Evolutionary conservation across 129 eudicot species (phyloP).

Genomic region (Rutidosis leptorrhynchoides): DNA sequence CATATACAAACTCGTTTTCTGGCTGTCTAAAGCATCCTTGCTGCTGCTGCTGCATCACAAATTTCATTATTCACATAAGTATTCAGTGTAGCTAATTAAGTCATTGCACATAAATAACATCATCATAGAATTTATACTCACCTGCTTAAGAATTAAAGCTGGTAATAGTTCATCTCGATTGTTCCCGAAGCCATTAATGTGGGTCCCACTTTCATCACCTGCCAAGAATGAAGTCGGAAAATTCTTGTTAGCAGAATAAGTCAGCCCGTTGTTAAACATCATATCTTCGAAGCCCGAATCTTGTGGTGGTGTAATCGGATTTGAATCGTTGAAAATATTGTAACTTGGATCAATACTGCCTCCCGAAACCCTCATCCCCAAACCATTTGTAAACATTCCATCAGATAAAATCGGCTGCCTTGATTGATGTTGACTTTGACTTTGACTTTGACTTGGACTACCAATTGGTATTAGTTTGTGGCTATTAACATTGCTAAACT

Average conservation of each 20-base stretch:
- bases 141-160: constrained; percentile 63
- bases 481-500: constrained; percentile 25
- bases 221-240: constrained; percentile 3
- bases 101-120: neutral
- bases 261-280: constrained; percentile 15
- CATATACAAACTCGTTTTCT: constrained; percentile 54
- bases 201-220: constrained; percentile 34
- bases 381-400: constrained; percentile 23
- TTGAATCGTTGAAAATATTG: constrained; percentile 33
- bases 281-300: constrained; percentile 51
- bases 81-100: neutral
- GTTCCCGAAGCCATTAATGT: constrained; percentile 38
- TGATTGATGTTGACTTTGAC: constrained; percentile 26
- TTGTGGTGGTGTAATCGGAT: neutral
- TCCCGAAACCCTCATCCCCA: constrained; percentile 2
- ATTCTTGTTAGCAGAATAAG: constrained; percentile 28
- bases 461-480: constrained; percentile 37
- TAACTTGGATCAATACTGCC: constrained; percentile 39
- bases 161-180: constrained; percentile 68
- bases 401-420: constrained; percentile 33
- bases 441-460: constrained; percentile 38
- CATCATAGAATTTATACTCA: too few species aligned
- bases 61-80: neutral
- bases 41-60: constrained; percentile 27
- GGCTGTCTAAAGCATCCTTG: constrained; percentile 56